A percentile compares a stretch with the other conserved stretches of the same genome.
Evolutionary conservation across 106 monocot species (phyloP).

Genomic region (Dendrobium nobile): DNA sequence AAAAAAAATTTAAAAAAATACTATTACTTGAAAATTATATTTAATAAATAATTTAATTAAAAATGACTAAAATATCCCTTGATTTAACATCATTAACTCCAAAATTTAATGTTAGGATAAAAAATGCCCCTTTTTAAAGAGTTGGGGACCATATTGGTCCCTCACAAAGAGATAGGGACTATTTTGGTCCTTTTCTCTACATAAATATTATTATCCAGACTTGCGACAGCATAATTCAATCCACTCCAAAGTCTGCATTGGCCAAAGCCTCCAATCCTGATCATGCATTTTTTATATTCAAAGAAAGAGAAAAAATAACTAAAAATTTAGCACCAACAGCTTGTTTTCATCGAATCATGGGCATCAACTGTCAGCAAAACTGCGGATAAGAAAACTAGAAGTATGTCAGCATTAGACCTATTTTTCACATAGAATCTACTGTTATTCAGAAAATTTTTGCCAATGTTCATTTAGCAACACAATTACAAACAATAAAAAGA

Average conservation of each 20-base stretch:
- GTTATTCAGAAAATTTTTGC: neutral
- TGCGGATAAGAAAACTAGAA: neutral
- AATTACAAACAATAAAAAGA: neutral
- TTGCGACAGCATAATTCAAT: neutral
- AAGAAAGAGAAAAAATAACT: too few species aligned
- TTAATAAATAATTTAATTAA: too few species aligned
- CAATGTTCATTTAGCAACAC: neutral
- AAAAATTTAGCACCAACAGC: neutral
- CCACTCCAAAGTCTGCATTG: neutral
- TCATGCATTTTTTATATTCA: neutral
- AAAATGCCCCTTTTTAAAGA: too few species aligned
- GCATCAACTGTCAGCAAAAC: neutral
- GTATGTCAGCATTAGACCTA: neutral
- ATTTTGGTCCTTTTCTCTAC: too few species aligned
- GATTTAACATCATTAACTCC: too few species aligned
- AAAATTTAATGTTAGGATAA: too few species aligned
- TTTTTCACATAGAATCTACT: neutral
- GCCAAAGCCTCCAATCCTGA: neutral
- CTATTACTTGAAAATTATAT: too few species aligned
- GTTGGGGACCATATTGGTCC: too few species aligned
- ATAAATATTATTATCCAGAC: too few species aligned
- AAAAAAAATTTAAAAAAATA: too few species aligned
- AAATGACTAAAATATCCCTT: too few species aligned
- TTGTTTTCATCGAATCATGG: neutral
- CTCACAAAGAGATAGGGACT: too few species aligned